Evolutionary conservation across 1,284 basidiomycete genomes (phyloP).

Genomic region (Phellopilus nigrolimitatus): DNA sequence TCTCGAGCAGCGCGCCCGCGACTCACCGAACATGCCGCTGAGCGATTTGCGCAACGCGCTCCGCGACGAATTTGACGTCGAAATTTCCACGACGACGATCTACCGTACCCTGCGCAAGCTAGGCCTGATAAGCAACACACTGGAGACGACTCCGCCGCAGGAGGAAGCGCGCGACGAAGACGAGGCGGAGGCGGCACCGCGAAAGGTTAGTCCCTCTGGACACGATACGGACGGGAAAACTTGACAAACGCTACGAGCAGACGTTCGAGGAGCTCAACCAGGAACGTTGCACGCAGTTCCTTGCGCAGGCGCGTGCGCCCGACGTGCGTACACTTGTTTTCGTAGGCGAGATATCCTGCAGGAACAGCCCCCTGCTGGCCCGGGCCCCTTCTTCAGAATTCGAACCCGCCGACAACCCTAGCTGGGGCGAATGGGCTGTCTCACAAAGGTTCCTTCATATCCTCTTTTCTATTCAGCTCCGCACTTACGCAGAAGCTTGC

Average conservation of each 20-base stretch:
- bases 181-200: neutral
- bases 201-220: neutral
- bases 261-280: neutral
- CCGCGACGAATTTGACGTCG: neutral
- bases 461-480: neutral
- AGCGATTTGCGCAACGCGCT: neutral
- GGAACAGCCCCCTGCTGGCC: neutral
- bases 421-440: neutral
- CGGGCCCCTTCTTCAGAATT: too few relatives aligned
- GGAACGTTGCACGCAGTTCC: neutral
- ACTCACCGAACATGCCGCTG: neutral
- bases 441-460: neutral
- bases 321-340: conserved; percentile 2
- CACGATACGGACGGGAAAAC: neutral
- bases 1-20: neutral
- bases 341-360: neutral
- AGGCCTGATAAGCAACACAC: neutral
- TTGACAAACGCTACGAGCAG: neutral
- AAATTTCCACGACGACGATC: neutral
- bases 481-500: neutral
- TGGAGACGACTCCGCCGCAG: neutral
- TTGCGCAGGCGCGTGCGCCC: neutral
- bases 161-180: neutral
- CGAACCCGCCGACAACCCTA: neutral
- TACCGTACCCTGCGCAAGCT: neutral